Evolutionary conservation across 2,329 filamentous ascomycete species (phyloP), one percentile per base, ranked within the genome.

Genomic region (Fusarium pseudograminearum): DNA sequence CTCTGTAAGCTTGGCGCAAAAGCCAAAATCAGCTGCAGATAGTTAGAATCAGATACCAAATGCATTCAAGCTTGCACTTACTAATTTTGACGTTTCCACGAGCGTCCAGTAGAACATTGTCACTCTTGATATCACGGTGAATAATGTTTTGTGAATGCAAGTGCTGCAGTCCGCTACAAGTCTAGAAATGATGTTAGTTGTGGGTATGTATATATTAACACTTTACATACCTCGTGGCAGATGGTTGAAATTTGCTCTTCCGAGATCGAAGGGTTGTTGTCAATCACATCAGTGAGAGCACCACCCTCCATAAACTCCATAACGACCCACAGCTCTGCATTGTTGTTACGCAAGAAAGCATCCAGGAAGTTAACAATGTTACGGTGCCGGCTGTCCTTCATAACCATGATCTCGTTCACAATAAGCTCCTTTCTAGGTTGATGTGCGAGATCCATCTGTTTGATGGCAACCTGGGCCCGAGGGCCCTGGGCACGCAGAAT

Each of bases 221-320:
- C 38, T 11, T 7, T 11, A 55, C 89, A 81, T 83, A 97, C 95
- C 91, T 99, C 96, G 53, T 92, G 88, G 80, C 95, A 98, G 71
- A 99, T 98, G 7, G 95, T 98, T 12, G 96, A 93, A 76, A 99
- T 99, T 80, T 99, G 96, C 78, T 98, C 93, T 80, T 99, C 96
- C 7, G 92, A 93, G 74, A 99, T 98, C 60, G 90, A 89, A 4
- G 91, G 88, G 80, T 98, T 99, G 83, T 98, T 98, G 81, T 99
- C 96, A 81, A 99, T 99, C 65, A 99, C 94, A 84, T 99, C 96
- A 2, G 96, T 99, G 79, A 99, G 83, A 67, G 96, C 93, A 82
- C 96, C 96, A 75, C 96, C 96, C 82, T 99, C 96, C 96, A 99
- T 99, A 77, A 94, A 99, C 83, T 99, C 96, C 96, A 99, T 97